Evolutionary conservation across 2,329 filamentous ascomycete genomes (phyloP), one percentile per base, ranked within the genome.

Genomic region (Anthostomella pinea): DNA sequence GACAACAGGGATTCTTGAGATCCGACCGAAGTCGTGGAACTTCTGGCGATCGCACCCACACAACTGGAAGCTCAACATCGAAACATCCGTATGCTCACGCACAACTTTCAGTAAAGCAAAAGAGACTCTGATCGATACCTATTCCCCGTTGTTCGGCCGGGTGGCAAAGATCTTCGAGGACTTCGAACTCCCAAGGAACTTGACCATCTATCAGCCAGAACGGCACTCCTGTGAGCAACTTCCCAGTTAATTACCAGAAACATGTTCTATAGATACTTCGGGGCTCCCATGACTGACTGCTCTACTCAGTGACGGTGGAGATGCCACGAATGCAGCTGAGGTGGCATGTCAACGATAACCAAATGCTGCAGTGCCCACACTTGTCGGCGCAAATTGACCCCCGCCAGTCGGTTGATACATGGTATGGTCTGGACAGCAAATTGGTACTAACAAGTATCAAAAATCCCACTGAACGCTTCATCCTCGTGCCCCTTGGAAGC

Each of bases 401-500:
- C 0, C 46, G 75, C 7, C 83, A 87, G 49, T 29, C 9, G 22
- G 39, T 45, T 15, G 41, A 21, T n/a, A 46, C 46, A 16, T 36
- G 74, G 46, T 73, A 83, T 40, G 81, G 81, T 0, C 60, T 84
- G 1, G 39, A 59, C 5, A 80, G 72, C 52, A 83, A 75, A 52
- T 57, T 83, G 3, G 69, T 85, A 1, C 55, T 83, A 10, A 65
- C 69, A 0, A 69, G 73, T n/a, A 34, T 51, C 0, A 39, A 46
- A 0, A 70, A 75, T 26, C 47, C 36, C 0, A 39, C 49, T 0
- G 61, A 66, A 4, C 69, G 70, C 7, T 79, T 68, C 19, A 59
- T 84, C 6, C 60, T 85, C 1, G 62, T 78, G 0, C 73, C 81
- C 0, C 39, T 76, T 1, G 75, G 77, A 0, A 5, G 34, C 0